Evolutionary conservation across 139 green algal species (phyloP).

Genomic region (Chlorokybus atmophyticus): DNA sequence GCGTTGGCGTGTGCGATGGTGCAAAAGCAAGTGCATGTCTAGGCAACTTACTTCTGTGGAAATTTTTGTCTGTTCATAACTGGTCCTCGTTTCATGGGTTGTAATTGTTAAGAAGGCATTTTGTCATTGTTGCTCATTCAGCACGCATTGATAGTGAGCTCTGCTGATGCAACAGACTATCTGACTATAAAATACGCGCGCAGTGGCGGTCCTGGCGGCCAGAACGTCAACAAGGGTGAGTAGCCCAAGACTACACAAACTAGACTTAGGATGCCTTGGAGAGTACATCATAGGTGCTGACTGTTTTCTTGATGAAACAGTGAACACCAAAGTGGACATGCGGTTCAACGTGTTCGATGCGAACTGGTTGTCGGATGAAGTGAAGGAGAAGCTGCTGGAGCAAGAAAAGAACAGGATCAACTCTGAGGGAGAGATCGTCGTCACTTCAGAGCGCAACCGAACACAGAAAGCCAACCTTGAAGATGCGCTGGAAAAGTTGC

Average conservation of each 20-base stretch:
- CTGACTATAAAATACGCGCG: slow-evolving; percentile 26
- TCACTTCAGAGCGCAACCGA: slow-evolving; percentile 64
- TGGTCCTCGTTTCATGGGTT: too few relatives aligned
- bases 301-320: slow-evolving; percentile 18
- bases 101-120: too few relatives aligned
- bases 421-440: slow-evolving; percentile 74
- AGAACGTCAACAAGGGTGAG: slow-evolving; percentile 40
- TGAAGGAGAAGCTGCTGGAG: slow-evolving; percentile 49
- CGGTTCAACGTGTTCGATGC: slow-evolving; percentile 51
- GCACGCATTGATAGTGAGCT: too few relatives aligned
- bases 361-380: slow-evolving; percentile 61
- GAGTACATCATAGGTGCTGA: too few relatives aligned
- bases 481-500: slow-evolving; percentile 75
- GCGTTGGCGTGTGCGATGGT: too few relatives aligned
- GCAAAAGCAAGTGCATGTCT: too few relatives aligned
- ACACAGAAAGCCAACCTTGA: slow-evolving; percentile 83
- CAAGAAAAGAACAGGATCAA: slow-evolving; percentile 90
- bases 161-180: too few relatives aligned
- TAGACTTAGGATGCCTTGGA: too few relatives aligned
- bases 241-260: too few relatives aligned
- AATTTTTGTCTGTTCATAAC: too few relatives aligned
- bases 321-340: slow-evolving; percentile 96
- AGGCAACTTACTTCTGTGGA: too few relatives aligned
- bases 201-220: slow-evolving; percentile 27
- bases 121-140: too few relatives aligned